Evolutionary conservation across 805 yeast genomes (phyloP).

Genomic region (Sugiyamaella marilandica): DNA sequence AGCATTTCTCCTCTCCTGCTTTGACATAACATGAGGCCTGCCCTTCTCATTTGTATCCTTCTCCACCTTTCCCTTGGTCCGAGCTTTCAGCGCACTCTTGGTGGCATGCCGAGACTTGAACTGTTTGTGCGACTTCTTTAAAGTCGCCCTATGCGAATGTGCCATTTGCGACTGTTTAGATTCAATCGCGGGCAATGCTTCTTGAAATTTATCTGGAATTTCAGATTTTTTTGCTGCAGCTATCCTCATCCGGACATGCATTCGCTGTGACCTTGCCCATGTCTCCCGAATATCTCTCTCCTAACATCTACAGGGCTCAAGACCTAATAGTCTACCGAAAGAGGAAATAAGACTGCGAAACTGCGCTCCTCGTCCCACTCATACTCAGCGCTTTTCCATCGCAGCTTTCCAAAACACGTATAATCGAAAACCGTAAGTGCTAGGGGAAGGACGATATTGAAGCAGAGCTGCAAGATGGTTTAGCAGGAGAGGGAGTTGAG

Average conservation of each 20-base stretch:
- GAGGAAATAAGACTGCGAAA: not conserved
- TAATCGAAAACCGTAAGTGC: not conserved
- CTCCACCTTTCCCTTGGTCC: conserved; percentile 80
- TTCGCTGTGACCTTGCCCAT: not conserved
- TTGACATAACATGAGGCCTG: conserved; percentile 23
- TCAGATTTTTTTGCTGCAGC: conserved; percentile 1
- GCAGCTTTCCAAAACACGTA: not conserved
- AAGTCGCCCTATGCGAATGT: conserved; percentile 80
- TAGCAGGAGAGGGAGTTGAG: not conserved
- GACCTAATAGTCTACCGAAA: not conserved
- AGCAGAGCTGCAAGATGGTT: too few species aligned
- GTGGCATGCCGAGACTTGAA: conserved; percentile 90
- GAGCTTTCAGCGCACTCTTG: conserved; percentile 78
- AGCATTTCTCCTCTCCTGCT: conserved; percentile 61
- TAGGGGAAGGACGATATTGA: not conserved
- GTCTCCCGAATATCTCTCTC: too few species aligned
- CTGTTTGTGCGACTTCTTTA: conserved; percentile 80
- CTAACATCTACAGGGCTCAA: too few species aligned
- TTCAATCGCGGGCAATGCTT: conserved; percentile 6
- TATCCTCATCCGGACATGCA: not conserved
- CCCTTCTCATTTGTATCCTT: conserved; percentile 39
- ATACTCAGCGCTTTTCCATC: not conserved
- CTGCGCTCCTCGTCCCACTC: not conserved
- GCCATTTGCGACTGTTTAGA: conserved; percentile 21
- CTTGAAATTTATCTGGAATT: not conserved